A percentile compares a stretch with the other conserved stretches of the same genome.
phyloP scores from a whole-genome alignment of 2,329 filamentous ascomycete species.

The Aphanocladium album region DNA sequence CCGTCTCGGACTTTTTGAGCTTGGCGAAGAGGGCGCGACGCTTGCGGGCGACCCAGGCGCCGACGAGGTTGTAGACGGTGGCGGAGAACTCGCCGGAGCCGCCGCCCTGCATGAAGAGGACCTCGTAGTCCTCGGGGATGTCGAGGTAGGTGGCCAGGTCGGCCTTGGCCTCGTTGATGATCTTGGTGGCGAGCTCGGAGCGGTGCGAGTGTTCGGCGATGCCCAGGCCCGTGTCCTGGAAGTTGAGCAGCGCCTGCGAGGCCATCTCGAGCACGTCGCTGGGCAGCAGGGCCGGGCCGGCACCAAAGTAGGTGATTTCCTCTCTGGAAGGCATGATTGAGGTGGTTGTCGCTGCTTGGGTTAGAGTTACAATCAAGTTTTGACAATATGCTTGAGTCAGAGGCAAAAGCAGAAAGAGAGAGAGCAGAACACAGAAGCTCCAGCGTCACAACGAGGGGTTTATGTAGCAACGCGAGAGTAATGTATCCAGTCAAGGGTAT shows the following conservation, averaged over 20 bases:
- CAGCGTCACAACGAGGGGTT: slow-evolving; percentile 9
- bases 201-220: slow-evolving; percentile 84
- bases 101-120: slow-evolving; percentile 83
- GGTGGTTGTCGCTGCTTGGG: not conserved
- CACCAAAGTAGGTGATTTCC: slow-evolving; percentile 82
- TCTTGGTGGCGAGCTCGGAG: slow-evolving; percentile 68
- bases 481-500: slow-evolving; percentile 9
- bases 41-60: slow-evolving; percentile 72
- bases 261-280: slow-evolving; percentile 75
- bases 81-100: slow-evolving; percentile 84
- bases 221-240: slow-evolving; percentile 73
- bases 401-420: not conserved
- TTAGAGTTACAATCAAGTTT: slow-evolving; percentile 1
- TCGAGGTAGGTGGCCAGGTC: slow-evolving; percentile 70
- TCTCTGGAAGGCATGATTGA: slow-evolving; percentile 63
- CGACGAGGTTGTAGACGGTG: slow-evolving; percentile 76
- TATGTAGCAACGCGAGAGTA: slow-evolving; percentile 11
- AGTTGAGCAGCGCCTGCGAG: slow-evolving; percentile 74
- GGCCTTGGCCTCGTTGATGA: slow-evolving; percentile 73
- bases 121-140: slow-evolving; percentile 80
- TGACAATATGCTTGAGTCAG: not conserved
- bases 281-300: slow-evolving; percentile 82
- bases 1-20: slow-evolving; percentile 44
- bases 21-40: slow-evolving; percentile 54
- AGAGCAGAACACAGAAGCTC: not conserved